These are phyloP conservation scores for Leishmania amazonensis DNA, from an alignment of 208 protist genomes.

Conservation along the genomic window DNA sequence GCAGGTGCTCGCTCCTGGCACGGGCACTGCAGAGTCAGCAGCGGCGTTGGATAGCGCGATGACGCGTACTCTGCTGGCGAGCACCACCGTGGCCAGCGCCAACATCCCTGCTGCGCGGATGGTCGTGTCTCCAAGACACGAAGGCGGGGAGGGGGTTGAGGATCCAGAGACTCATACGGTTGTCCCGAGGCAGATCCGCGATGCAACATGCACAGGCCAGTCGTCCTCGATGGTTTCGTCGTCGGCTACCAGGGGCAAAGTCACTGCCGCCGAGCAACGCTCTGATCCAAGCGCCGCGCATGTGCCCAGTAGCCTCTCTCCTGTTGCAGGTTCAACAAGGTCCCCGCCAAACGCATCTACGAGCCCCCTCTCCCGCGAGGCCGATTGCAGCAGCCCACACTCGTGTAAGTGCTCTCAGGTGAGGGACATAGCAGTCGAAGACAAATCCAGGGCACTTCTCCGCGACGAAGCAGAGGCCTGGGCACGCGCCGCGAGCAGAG, in stretches of 20 bases:
- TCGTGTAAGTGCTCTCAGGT: not conserved
- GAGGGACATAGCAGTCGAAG: constrained; percentile 8
- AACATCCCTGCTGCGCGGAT: not conserved
- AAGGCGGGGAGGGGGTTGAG: not conserved
- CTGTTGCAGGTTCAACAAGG: too few relatives aligned
- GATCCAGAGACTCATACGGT: not conserved
- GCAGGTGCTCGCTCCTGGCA: not conserved
- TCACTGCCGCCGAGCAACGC: not conserved
- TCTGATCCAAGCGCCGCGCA: not conserved
- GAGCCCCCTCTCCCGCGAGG: not conserved
- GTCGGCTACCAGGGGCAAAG: not conserved
- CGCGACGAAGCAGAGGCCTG: not conserved
- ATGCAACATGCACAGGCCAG: not conserved
- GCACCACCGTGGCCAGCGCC: not conserved
- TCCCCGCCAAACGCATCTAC: too few relatives aligned
- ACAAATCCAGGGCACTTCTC: not conserved
- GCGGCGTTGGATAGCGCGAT: not conserved
- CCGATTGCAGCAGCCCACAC: not conserved
- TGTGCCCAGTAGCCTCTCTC: not conserved
- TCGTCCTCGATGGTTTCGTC: not conserved
- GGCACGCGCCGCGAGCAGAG: not conserved
- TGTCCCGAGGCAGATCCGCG: not conserved
- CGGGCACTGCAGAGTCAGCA: not conserved
- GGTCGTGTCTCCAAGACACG: too few relatives aligned
- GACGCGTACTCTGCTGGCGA: not conserved